These are phyloP conservation scores for Candida sanyaensis DNA, from an alignment of 1,139 yeast species.

Conservation along the genomic window DNA sequence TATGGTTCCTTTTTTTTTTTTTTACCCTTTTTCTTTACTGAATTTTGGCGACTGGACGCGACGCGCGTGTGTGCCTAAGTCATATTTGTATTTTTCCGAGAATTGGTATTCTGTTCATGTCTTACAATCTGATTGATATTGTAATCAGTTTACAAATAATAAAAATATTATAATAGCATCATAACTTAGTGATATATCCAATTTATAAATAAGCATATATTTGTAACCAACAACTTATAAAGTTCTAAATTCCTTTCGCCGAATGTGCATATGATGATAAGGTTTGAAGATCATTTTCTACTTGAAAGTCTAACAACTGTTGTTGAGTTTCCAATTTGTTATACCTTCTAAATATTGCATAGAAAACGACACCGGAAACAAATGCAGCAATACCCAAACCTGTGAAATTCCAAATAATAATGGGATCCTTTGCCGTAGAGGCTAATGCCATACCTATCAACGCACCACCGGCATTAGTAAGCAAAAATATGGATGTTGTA, in stretches of 20 bases:
- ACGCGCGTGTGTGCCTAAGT: too few relatives aligned
- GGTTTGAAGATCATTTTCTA: conserved; percentile 21
- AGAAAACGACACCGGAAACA: conserved; percentile 61
- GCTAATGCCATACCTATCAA: conserved; percentile 73
- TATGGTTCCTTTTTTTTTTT: too few relatives aligned
- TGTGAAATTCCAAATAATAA: conserved; percentile 64
- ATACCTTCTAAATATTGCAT: conserved; percentile 57
- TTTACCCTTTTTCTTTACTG: too few relatives aligned
- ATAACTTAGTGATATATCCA: too few relatives aligned
- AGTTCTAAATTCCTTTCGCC: conserved; percentile 16
- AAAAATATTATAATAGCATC: too few relatives aligned
- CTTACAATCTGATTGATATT: too few relatives aligned
- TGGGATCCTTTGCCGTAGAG: conserved; percentile 63
- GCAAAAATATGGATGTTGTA: conserved; percentile 59
- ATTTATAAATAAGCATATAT: too few relatives aligned
- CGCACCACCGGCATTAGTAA: conserved; percentile 65
- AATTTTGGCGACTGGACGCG: too few relatives aligned
- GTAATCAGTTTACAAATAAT: too few relatives aligned
- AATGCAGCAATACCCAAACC: conserved; percentile 61
- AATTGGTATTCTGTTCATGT: too few relatives aligned
- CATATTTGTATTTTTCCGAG: too few relatives aligned
- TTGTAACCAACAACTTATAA: too few relatives aligned
- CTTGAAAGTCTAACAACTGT: conserved; percentile 50
- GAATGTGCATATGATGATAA: conserved; percentile 25
- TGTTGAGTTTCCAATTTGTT: conserved; percentile 60